A percentile compares a stretch with the other conserved stretches of the same genome.
phyloP scores from a whole-genome alignment of 1,139 yeast genomes.

The Meyerozyma guilliermondii region DNA sequence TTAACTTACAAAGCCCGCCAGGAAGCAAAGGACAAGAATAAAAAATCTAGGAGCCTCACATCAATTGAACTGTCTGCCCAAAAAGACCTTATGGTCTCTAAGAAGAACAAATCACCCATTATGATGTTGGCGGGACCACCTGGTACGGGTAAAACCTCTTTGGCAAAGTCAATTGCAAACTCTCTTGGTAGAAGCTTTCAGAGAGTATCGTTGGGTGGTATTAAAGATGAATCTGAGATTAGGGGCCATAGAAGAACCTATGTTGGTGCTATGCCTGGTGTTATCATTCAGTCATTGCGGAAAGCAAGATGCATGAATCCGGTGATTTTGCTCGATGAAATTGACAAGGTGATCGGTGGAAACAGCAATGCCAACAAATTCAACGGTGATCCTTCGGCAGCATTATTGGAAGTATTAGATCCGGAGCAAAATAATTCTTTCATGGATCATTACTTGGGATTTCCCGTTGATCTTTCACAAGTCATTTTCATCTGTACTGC shows the following conservation, averaged over 20 bases:
- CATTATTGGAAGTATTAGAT: conserved; percentile 81
- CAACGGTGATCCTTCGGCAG: conserved; percentile 92
- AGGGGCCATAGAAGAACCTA: conserved; percentile 92
- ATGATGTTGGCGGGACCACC: conserved; percentile 89
- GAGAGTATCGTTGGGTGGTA: conserved; percentile 82
- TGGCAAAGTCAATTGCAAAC: conserved; percentile 82
- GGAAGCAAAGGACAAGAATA: conserved; percentile 23
- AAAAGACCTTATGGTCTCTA: conserved; percentile 25
- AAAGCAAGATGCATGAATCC: conserved; percentile 83
- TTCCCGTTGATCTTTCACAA: conserved; percentile 82
- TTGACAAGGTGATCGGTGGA: conserved; percentile 76
- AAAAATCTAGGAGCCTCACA: conserved; percentile 16
- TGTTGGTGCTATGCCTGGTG: conserved; percentile 93
- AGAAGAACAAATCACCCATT: conserved; percentile 59
- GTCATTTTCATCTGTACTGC: conserved; percentile 88
- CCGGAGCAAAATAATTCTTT: conserved; percentile 84
- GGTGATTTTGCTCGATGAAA: conserved; percentile 82
- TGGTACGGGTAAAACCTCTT: conserved; percentile 90
- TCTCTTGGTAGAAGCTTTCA: conserved; percentile 77
- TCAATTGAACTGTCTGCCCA: conserved; percentile 7
- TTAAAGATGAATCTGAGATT: conserved; percentile 85
- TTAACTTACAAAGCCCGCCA: conserved; percentile 26
- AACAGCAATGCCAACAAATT: conserved; percentile 38
- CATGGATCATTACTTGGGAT: conserved; percentile 81
- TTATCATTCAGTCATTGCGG: conserved; percentile 71